Evolutionary conservation across 129 eudicot genomes (phyloP), one percentile per base, ranked within the genome.

Genomic region (Pseudognaphalium luteoalbum): DNA sequence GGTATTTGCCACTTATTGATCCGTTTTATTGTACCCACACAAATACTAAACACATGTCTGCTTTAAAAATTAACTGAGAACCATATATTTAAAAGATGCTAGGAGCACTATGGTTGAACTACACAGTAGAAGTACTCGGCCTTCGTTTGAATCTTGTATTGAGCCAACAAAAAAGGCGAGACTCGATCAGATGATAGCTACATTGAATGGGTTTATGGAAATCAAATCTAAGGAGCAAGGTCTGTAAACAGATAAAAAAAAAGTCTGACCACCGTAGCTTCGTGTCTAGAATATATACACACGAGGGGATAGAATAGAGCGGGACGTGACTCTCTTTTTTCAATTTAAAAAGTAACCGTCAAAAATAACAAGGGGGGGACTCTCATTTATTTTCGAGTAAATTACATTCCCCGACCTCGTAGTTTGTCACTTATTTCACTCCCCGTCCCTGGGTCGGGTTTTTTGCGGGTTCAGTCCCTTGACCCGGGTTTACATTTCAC

Each of bases 11-110:
- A 73, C 67, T 69, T 20, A 80, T 85, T 51, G 84, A 83, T 83
- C 97, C 0, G 85, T 93, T 41, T 62, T 37, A 64, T 63, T 90
- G 76, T 92, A 90, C 77, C 75, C 74, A 12, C 79, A 74, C n/a
- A n/a, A n/a, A n/a, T n/a, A n/a, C n/a, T n/a, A n/a, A n/a, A 63
- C 80, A 83, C 73, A 85, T 86, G 83, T 80, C 90, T 70, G 73
- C 54, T 62, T 79, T 88, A 81, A 72, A 79, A 79, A 80, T n/a
- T n/a, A n/a, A n/a, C 73, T 7, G 87, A 85, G 70, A 83, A 76
- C 50, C 62, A 29, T 72, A 35, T 79, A 60, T n/a, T n/a, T n/a
- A n/a, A 17, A 29, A 35, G 54, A 32, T 64, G 44, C 61, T 19
- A 71, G 52, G 67, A 85, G 35, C 37, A 85, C 32, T 47, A 52